A percentile compares a stretch with the other conserved stretches of the same genome.
phyloP scores from a whole-genome alignment of 2,329 filamentous ascomycete species.

The Colletotrichum abscissum region DNA sequence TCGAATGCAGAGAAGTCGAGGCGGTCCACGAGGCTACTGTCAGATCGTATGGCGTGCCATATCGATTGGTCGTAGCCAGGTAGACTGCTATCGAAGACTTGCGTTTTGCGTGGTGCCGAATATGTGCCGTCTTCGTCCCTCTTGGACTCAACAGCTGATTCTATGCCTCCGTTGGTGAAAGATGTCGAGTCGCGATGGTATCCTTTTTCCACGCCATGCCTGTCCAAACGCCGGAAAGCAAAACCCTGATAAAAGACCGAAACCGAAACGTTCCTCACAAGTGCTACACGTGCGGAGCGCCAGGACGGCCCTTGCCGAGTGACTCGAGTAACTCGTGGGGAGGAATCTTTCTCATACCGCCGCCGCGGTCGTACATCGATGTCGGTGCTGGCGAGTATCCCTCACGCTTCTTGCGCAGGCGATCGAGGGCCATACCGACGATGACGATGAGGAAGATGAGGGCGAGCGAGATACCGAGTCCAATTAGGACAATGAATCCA shows the following conservation, averaged over 20 bases:
- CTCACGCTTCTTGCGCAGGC: constrained; percentile 79
- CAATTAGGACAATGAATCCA: constrained; percentile 84
- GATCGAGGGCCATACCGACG: constrained; percentile 79
- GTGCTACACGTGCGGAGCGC: constrained; percentile 62
- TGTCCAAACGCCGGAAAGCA: constrained; percentile 51
- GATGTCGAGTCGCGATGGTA: constrained; percentile 26
- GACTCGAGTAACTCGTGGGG: constrained; percentile 70
- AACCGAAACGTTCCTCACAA: constrained; percentile 23
- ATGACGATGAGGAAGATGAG: constrained; percentile 83
- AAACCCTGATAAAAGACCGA: constrained; percentile 12
- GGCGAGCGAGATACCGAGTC: constrained; percentile 80
- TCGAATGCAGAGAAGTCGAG: constrained; percentile 33
- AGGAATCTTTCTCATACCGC: constrained; percentile 69
- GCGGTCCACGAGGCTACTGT: constrained; percentile 10
- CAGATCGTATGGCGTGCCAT: constrained; percentile 3
- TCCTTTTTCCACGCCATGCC: constrained; percentile 37
- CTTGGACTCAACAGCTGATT: not conserved
- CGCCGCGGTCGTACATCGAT: constrained; percentile 69
- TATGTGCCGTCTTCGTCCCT: constrained; percentile 13
- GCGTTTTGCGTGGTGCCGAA: not conserved
- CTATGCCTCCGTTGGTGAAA: constrained; percentile 14
- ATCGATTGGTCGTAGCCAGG: not conserved
- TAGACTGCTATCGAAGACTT: not conserved
- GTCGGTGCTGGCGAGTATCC: constrained; percentile 84
- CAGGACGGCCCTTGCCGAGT: constrained; percentile 59